These are phyloP conservation scores for Aegle marmelos DNA, from an alignment of 345 rosid genomes.

Conservation along the genomic window DNA sequence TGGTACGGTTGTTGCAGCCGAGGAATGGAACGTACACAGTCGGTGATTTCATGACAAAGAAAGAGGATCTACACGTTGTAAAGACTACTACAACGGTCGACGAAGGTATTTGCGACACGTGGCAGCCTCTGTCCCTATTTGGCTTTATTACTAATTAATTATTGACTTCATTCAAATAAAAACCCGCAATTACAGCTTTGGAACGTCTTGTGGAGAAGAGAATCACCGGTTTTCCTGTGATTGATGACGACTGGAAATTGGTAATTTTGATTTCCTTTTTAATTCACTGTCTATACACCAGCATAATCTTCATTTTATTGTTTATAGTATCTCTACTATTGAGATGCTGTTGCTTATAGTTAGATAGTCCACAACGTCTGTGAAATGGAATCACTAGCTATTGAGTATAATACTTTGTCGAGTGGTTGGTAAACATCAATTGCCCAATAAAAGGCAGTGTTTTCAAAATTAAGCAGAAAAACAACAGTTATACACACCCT, in stretches of 20 bases:
- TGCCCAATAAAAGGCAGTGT: too few species aligned
- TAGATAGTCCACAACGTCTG: too few species aligned
- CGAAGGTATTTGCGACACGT: constrained; percentile 52
- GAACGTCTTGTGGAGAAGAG: constrained; percentile 79
- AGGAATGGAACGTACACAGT: constrained; percentile 62
- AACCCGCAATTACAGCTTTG: constrained; percentile 47
- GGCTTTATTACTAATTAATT: neutral
- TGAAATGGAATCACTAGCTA: too few species aligned
- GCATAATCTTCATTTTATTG: neutral
- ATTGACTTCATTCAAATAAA: neutral
- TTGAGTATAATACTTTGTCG: too few species aligned
- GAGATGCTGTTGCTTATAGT: too few species aligned
- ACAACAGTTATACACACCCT: too few species aligned
- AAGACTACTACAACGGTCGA: constrained; percentile 77
- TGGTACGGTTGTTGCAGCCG: constrained; percentile 32
- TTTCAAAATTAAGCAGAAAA: too few species aligned
- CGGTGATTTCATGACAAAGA: constrained; percentile 88
- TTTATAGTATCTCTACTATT: too few species aligned
- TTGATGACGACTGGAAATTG: constrained; percentile 85
- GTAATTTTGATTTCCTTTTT: constrained; percentile 32
- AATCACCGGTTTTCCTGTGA: constrained; percentile 87
- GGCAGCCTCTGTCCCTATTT: neutral
- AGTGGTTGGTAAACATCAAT: too few species aligned
- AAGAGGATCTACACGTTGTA: constrained; percentile 60
- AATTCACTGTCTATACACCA: neutral